phyloP scores from a whole-genome alignment of 2,329 filamentous ascomycete genomes.

The Capronia americana region DNA sequence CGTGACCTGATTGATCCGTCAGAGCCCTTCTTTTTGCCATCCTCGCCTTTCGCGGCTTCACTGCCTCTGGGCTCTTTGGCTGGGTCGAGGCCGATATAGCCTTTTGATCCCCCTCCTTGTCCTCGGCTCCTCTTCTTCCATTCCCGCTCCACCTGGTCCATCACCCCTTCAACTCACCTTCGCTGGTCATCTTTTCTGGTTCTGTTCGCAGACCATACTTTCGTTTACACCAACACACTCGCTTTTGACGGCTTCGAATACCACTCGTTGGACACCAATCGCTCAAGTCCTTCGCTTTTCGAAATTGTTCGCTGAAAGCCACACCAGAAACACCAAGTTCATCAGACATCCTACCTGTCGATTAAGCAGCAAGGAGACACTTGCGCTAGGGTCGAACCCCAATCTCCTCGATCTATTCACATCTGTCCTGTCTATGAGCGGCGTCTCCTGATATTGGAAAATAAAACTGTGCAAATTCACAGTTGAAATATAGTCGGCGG shows the following conservation, averaged over 20 bases:
- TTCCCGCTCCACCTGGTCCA: conserved; percentile 34
- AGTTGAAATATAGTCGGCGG: background rate
- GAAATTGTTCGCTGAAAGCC: conserved; percentile 36
- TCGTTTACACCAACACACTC: conserved; percentile 38
- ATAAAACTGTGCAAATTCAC: background rate
- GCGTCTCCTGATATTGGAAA: background rate
- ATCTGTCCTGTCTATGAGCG: background rate
- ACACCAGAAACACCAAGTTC: conserved; percentile 6
- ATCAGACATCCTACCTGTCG: conserved; percentile 14
- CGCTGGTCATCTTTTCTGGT: conserved; percentile 31
- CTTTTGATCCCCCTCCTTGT: conserved; percentile 33
- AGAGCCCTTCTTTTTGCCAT: conserved; percentile 20
- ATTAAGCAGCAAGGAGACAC: conserved; percentile 6
- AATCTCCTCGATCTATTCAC: background rate
- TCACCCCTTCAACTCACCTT: conserved; percentile 35
- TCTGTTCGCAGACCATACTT: conserved; percentile 42
- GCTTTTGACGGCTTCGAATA: conserved; percentile 37
- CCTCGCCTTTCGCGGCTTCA: conserved; percentile 18
- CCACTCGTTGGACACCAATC: conserved; percentile 39
- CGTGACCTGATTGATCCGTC: conserved; percentile 30
- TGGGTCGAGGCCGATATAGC: conserved; percentile 38
- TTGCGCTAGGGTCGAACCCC: conserved; percentile 8
- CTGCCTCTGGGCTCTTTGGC: conserved; percentile 6
- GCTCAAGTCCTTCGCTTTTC: conserved; percentile 38
- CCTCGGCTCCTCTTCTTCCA: conserved; percentile 35